phyloP scores from a whole-genome alignment of 2,329 filamentous ascomycete species.

The Colletotrichum cuscutae region DNA sequence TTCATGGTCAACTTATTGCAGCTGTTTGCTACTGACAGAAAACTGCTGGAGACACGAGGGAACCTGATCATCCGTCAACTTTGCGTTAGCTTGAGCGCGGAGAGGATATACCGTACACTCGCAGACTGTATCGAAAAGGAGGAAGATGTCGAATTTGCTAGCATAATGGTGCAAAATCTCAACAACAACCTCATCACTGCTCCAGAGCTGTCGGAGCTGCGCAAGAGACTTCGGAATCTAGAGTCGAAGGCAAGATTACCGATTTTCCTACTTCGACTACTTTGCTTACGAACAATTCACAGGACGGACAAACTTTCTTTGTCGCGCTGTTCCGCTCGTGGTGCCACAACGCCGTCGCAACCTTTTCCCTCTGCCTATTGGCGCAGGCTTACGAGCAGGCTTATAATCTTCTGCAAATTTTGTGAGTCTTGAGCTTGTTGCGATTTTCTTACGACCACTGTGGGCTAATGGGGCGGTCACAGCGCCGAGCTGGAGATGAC shows the following conservation, averaged over 20 bases:
- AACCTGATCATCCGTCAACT: conserved; percentile 97
- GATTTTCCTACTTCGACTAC: background rate
- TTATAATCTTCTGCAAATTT: conserved; percentile 94
- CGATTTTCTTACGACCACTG: background rate
- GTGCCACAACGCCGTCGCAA: conserved; percentile 98
- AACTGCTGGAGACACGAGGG: conserved; percentile 88
- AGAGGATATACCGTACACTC: conserved; percentile 93
- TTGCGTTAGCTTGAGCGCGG: conserved; percentile 90
- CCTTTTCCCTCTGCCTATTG: conserved; percentile 93
- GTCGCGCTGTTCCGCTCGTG: conserved; percentile 94
- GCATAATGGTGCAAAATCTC: conserved; percentile 99
- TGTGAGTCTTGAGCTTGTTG: conserved; percentile 64
- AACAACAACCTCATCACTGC: conserved; percentile 99
- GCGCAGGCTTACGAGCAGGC: conserved; percentile 98
- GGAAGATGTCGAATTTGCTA: conserved; percentile 97
- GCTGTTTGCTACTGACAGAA: conserved; percentile 93
- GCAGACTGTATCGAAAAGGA: conserved; percentile 98
- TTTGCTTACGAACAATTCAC: conserved; percentile 20
- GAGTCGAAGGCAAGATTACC: conserved; percentile 75
- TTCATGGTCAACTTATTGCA: conserved; percentile 98
- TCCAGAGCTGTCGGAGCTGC: conserved; percentile 89
- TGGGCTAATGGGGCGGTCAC: conserved; percentile 12
- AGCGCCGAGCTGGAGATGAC: conserved; percentile 98
- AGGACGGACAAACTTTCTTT: conserved; percentile 96
- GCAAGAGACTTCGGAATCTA: conserved; percentile 88